phyloP scores from a whole-genome alignment of 495 filamentous ascomycete genomes.

The Penicillium paradoxum region DNA sequence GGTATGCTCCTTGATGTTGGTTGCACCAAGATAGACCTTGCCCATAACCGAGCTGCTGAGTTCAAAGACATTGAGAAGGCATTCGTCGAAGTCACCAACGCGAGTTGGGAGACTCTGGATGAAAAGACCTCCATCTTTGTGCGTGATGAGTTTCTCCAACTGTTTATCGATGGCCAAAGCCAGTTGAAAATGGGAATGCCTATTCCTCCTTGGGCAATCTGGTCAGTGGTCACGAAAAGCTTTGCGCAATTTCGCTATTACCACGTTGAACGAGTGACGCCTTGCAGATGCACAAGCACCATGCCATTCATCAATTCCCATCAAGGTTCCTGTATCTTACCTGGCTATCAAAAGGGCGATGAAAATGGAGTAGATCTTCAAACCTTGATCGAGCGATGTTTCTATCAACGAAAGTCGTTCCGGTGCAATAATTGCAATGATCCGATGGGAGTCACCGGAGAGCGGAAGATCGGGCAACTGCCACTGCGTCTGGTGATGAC shows the following conservation, averaged over 20 bases:
- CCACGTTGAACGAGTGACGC: slow-evolving; percentile 2
- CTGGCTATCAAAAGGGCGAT: background rate
- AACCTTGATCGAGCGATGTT: slow-evolving; percentile 9
- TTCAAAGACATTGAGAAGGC: slow-evolving; percentile 22
- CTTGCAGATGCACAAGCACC: slow-evolving; percentile 2
- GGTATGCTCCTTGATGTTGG: slow-evolving; percentile 36
- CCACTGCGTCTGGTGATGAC: slow-evolving; percentile 30
- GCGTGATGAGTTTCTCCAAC: slow-evolving; percentile 19
- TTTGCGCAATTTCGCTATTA: slow-evolving; percentile 26
- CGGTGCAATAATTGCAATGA: slow-evolving; percentile 13
- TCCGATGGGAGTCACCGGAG: background rate
- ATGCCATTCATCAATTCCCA: background rate
- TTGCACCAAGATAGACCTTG: slow-evolving; percentile 34
- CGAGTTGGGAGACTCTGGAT: slow-evolving; percentile 31
- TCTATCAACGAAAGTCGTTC: background rate
- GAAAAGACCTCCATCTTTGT: slow-evolving; percentile 4
- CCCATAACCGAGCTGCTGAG: slow-evolving; percentile 2
- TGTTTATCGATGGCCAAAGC: slow-evolving; percentile 3
- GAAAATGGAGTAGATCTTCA: slow-evolving; percentile 13
- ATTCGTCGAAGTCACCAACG: slow-evolving; percentile 31
- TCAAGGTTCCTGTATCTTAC: slow-evolving; percentile 5
- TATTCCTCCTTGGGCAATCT: slow-evolving; percentile 16
- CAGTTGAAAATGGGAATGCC: slow-evolving; percentile 5
- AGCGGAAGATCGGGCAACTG: slow-evolving; percentile 15
- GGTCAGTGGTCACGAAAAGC: slow-evolving; percentile 19